Evolutionary conservation across 352 stramenopile species (phyloP).

Genomic region (Peronosclerospora sorghi): DNA sequence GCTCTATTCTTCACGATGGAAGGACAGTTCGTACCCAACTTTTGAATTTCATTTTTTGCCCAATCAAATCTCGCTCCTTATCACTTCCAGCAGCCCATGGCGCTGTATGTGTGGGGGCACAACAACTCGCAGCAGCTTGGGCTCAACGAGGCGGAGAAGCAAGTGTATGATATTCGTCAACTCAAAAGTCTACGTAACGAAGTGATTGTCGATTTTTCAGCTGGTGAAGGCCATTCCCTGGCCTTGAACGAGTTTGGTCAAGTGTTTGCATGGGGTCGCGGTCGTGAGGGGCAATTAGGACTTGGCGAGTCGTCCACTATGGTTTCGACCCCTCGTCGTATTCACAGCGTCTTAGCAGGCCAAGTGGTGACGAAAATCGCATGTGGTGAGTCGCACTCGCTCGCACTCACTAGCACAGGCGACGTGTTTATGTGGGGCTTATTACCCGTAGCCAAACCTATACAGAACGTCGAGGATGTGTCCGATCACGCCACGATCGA

Average conservation of each 20-base stretch:
- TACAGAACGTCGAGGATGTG: conserved; percentile 28
- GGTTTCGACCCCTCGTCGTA: conserved; percentile 25
- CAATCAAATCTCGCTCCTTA: no score
- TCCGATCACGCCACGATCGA: conserved; percentile 48
- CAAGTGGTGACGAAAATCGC: conserved; percentile 61
- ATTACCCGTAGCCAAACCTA: conserved; percentile 41
- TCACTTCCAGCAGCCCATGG: no score
- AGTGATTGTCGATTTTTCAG: conserved; percentile 62
- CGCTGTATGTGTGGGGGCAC: conserved; percentile 65
- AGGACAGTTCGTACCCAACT: no score
- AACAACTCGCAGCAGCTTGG: conserved; percentile 67
- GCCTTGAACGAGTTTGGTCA: conserved; percentile 75
- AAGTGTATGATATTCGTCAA: conserved; percentile 49
- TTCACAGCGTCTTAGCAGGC: conserved; percentile 35
- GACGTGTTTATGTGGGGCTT: conserved; percentile 75
- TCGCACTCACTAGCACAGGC: conserved; percentile 41
- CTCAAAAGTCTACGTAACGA: conserved; percentile 42
- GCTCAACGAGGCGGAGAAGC: conserved; percentile 32
- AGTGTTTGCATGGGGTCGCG: conserved; percentile 67
- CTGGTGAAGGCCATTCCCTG: conserved; percentile 61
- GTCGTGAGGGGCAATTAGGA: conserved; percentile 59
- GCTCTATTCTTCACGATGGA: no score
- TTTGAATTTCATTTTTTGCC: no score
- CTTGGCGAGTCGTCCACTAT: no score
- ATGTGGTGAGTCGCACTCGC: conserved; percentile 65